These are phyloP conservation scores for Cantharellus anzutake DNA, from an alignment of 768 basidiomycete species.

Conservation along the genomic window DNA sequence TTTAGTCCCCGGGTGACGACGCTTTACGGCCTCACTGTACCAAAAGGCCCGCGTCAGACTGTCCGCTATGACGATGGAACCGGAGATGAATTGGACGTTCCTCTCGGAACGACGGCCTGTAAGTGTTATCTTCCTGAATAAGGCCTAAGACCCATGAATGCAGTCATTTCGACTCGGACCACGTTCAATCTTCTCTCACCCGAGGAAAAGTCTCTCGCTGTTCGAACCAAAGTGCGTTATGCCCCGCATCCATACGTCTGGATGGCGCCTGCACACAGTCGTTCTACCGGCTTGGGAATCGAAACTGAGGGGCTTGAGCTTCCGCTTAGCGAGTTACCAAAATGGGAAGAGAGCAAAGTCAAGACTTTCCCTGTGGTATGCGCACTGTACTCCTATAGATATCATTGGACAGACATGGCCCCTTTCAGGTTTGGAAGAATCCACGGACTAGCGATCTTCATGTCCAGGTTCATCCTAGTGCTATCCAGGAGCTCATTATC, in stretches of 20 bases:
- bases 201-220: constrained; percentile 60
- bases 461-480: constrained; percentile 82
- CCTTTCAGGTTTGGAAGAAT: constrained; percentile 69
- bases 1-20: constrained; percentile 56
- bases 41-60: constrained; percentile 40
- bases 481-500: constrained; percentile 42
- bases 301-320: constrained; percentile 61
- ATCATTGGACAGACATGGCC: background rate
- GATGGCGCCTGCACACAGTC: constrained; percentile 63
- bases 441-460: constrained; percentile 66
- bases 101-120: constrained; percentile 76
- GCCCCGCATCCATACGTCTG: constrained; percentile 80
- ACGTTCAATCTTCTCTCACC: constrained; percentile 67
- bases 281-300: constrained; percentile 67
- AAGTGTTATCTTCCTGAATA: constrained; percentile 19
- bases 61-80: constrained; percentile 74
- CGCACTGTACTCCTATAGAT: background rate
- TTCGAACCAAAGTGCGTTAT: constrained; percentile 56
- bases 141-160: background rate
- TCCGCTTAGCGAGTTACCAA: constrained; percentile 43
- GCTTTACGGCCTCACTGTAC: constrained; percentile 60
- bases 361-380: constrained; percentile 51
- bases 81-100: constrained; percentile 62
- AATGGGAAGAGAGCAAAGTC: constrained; percentile 62
- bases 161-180: constrained; percentile 40